These are phyloP conservation scores for Beauveria caledonica DNA, from an alignment of 2,329 filamentous ascomycete genomes.

Conservation along the genomic window DNA sequence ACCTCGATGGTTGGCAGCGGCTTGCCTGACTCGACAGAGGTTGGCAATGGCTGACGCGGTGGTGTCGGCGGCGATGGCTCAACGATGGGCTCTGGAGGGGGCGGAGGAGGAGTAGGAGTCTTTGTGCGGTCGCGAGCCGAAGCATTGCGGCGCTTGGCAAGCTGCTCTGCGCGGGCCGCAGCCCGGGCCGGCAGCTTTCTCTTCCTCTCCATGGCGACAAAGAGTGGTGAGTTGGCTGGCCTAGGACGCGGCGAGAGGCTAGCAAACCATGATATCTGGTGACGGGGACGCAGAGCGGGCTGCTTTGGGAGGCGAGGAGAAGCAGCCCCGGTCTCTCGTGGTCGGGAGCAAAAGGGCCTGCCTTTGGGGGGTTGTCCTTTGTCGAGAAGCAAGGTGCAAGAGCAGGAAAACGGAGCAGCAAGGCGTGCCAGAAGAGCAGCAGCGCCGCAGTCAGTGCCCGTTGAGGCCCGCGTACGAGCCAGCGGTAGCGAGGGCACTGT, in stretches of 20 bases:
- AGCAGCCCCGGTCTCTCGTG: neutral
- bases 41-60: constrained; percentile 45
- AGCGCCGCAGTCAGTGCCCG: neutral
- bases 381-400: constrained; percentile 1
- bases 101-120: constrained; percentile 36
- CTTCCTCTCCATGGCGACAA: constrained; percentile 51
- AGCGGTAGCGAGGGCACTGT: constrained; percentile 2
- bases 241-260: constrained; percentile 8
- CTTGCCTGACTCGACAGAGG: constrained; percentile 54
- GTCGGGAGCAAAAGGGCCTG: neutral
- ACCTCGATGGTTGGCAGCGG: constrained; percentile 63
- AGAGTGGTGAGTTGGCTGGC: constrained; percentile 1
- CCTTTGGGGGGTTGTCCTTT: neutral
- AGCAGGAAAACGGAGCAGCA: constrained; percentile 1
- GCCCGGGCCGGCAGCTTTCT: constrained; percentile 56
- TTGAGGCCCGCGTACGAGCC: constrained; percentile 6
- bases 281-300: constrained; percentile 8
- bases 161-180: constrained; percentile 51
- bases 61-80: constrained; percentile 21
- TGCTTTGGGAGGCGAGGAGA: neutral
- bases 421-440: neutral
- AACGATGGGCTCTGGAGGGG: constrained; percentile 29
- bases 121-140: constrained; percentile 46
- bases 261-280: constrained; percentile 9
- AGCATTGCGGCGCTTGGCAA: constrained; percentile 50